These are phyloP conservation scores for Chrysopogon serrulatus DNA, from an alignment of 176 grass and related monocot genomes.

Conservation along the genomic window DNA sequence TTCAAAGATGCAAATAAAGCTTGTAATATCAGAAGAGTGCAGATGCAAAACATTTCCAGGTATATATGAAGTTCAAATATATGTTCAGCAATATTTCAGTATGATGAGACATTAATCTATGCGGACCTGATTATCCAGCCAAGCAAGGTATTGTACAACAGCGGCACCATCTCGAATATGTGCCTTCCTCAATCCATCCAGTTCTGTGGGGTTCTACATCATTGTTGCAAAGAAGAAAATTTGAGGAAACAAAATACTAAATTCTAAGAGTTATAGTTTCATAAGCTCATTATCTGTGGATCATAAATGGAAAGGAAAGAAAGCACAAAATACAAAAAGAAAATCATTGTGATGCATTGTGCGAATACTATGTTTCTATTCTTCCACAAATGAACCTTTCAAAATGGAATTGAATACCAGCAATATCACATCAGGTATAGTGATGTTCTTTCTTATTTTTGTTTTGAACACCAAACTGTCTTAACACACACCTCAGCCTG, in stretches of 20 bases:
- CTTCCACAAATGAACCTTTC: not conserved
- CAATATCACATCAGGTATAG: not conserved
- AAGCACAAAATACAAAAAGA: not conserved
- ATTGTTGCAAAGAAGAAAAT: constrained; percentile 30
- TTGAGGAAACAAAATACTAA: not conserved
- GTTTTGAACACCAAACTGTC: not conserved
- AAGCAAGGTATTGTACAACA: constrained; percentile 87
- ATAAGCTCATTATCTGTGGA: not conserved
- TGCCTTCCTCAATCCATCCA: constrained; percentile 88
- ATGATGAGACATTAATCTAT: constrained; percentile 24
- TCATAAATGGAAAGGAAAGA: not conserved
- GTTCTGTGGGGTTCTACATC: constrained; percentile 69
- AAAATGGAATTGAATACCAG: not conserved
- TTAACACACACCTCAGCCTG: not conserved
- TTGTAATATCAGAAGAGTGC: not conserved
- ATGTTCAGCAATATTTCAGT: not conserved
- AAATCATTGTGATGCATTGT: not conserved
- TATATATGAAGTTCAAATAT: not conserved
- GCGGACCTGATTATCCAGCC: constrained; percentile 88
- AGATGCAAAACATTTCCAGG: not conserved
- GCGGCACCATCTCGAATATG: constrained; percentile 94
- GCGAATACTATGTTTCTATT: not conserved
- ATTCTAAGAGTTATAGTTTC: not conserved
- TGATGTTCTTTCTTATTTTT: not conserved
- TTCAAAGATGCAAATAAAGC: not conserved